These are phyloP conservation scores for Tothia fuscella DNA, from an alignment of 2,329 filamentous ascomycete genomes.

Conservation along the genomic window DNA sequence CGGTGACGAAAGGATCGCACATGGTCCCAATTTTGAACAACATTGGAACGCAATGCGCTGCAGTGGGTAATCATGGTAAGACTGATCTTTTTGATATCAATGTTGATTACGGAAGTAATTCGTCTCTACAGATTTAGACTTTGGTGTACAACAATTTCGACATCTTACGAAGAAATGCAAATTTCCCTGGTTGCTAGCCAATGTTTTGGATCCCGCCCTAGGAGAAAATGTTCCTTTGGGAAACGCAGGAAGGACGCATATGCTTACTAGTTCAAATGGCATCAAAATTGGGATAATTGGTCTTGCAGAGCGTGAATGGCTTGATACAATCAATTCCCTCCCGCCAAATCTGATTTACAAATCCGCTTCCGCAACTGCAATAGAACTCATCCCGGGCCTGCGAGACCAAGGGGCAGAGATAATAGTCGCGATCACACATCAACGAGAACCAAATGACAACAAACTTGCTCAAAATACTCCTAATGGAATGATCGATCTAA, in stretches of 20 bases:
- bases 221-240: constrained; percentile 65
- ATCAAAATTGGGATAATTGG: constrained; percentile 79
- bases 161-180: constrained; percentile 61
- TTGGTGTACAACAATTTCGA: constrained; percentile 70
- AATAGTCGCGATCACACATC: constrained; percentile 71
- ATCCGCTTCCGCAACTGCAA: constrained; percentile 64
- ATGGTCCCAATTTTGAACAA: constrained; percentile 80
- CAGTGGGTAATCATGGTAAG: constrained; percentile 71
- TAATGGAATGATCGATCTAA: constrained; percentile 65
- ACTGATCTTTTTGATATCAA: too few species aligned
- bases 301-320: constrained; percentile 75
- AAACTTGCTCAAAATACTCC: constrained; percentile 65
- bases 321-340: constrained; percentile 77
- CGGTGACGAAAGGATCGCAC: constrained; percentile 80
- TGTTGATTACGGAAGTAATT: constrained; percentile 22
- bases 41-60: constrained; percentile 67
- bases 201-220: constrained; percentile 72
- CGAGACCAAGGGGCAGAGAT: constrained; percentile 70
- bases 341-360: constrained; percentile 74
- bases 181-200: constrained; percentile 85
- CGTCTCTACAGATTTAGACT: constrained; percentile 57
- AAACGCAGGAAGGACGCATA: constrained; percentile 60
- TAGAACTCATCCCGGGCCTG: constrained; percentile 60
- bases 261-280: constrained; percentile 70
- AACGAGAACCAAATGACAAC: constrained; percentile 79